These are phyloP conservation scores for Rhodotorula sphaerocarpa DNA, from an alignment of 768 basidiomycete genomes.

Conservation along the genomic window DNA sequence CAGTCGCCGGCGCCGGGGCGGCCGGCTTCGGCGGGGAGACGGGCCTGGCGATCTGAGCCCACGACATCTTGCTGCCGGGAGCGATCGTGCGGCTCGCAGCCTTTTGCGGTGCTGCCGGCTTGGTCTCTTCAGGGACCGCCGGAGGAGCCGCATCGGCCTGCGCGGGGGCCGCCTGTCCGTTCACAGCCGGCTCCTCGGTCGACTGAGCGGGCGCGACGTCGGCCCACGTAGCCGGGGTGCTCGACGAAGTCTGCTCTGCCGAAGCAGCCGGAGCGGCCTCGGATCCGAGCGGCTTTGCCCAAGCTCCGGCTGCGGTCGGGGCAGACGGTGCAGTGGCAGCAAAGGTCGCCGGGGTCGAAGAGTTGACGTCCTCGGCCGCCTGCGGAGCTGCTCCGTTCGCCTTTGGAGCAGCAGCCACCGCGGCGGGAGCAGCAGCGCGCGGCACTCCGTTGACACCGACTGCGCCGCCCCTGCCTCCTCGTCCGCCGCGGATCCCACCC, in stretches of 20 bases:
- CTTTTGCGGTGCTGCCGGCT: background rate
- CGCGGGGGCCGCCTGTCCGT: slow-evolving; percentile 3
- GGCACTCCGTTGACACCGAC: slow-evolving; percentile 26
- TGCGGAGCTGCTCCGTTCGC: background rate
- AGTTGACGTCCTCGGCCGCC: too few relatives aligned
- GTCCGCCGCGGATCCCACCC: slow-evolving; percentile 21
- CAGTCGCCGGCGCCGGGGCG: background rate
- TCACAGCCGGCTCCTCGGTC: background rate
- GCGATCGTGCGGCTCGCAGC: slow-evolving; percentile 24
- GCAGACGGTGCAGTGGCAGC: too few relatives aligned
- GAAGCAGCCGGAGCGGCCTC: too few relatives aligned
- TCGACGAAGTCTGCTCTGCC: slow-evolving; percentile 8
- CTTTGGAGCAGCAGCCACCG: background rate
- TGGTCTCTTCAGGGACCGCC: background rate
- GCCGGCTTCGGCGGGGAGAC: background rate
- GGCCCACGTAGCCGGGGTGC: slow-evolving; percentile 18
- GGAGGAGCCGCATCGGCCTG: background rate
- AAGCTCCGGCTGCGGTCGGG: slow-evolving; percentile 2
- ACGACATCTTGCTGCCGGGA: slow-evolving; percentile 31
- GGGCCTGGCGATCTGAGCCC: slow-evolving; percentile 31
- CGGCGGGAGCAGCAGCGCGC: slow-evolving; percentile 10
- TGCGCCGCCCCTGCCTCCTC: slow-evolving; percentile 22
- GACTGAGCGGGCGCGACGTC: slow-evolving; percentile 9
- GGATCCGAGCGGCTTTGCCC: too few relatives aligned
- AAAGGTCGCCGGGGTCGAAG: background rate